Conservation (phyloP, 1,139 yeast genomes). For the Suzukiozyma palmioleophila region DNA sequence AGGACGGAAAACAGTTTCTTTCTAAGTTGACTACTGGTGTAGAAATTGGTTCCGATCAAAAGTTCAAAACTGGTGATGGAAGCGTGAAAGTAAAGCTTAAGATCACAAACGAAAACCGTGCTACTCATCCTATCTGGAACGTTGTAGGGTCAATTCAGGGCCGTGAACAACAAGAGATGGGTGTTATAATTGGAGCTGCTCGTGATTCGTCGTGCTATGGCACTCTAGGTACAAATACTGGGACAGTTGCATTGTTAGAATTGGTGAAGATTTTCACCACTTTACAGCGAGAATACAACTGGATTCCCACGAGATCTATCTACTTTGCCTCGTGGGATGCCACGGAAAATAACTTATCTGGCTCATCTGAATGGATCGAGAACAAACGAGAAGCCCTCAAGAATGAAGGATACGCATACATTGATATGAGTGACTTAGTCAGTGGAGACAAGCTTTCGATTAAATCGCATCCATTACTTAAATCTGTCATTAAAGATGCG, state of each 20-base stretch:
- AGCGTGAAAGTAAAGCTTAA: slow-evolving; percentile 26
- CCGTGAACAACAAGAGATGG: slow-evolving; percentile 70
- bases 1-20: slow-evolving; percentile 56
- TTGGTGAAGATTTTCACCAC: slow-evolving; percentile 68
- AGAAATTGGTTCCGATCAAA: slow-evolving; percentile 30
- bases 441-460: slow-evolving; percentile 57
- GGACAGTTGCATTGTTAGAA: slow-evolving; percentile 70
- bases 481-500: slow-evolving; percentile 37
- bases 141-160: slow-evolving; percentile 77
- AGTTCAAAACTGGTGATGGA: slow-evolving; percentile 14
- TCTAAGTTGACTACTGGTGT: slow-evolving; percentile 45
- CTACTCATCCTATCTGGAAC: slow-evolving; percentile 74
- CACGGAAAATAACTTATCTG: slow-evolving; percentile 76
- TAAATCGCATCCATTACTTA: slow-evolving; percentile 65
- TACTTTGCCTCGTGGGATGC: slow-evolving; percentile 88
- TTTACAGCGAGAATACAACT: slow-evolving; percentile 58
- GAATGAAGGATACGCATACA: slow-evolving; percentile 64
- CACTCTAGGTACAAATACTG: slow-evolving; percentile 68
- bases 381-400: slow-evolving; percentile 47
- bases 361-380: slow-evolving; percentile 78
- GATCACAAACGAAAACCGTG: slow-evolving; percentile 47
- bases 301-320: slow-evolving; percentile 83
- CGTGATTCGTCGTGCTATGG: slow-evolving; percentile 81
- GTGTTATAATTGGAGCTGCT: slow-evolving; percentile 77
- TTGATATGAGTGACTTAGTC: slow-evolving; percentile 76